Conservation (phyloP, 2,329 filamentous ascomycete genomes). For the Meredithiella fracta region DNA sequence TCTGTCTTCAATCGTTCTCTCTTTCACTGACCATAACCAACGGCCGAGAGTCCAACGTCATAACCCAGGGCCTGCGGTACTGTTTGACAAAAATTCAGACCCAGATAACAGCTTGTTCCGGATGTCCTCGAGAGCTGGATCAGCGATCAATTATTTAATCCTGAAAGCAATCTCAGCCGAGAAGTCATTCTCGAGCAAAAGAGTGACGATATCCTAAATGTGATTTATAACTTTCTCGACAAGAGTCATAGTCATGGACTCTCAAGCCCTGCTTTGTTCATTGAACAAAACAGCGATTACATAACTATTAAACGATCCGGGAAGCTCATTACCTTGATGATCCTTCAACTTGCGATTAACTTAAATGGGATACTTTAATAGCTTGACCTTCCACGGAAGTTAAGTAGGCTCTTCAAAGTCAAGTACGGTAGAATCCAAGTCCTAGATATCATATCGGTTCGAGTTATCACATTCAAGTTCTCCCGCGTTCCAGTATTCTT, state of each 20-base stretch:
- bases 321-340: slow-evolving; percentile 15
- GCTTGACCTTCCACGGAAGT: not conserved
- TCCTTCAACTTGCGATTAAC: slow-evolving; percentile 3
- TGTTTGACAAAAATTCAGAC: not conserved
- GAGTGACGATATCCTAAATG: not conserved
- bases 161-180: not conserved
- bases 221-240: not conserved
- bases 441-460: not conserved
- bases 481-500: too few relatives aligned
- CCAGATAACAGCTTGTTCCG: not conserved
- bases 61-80: not conserved
- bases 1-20: not conserved
- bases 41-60: not conserved
- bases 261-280: slow-evolving; percentile 15
- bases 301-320: slow-evolving; percentile 15
- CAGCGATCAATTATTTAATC: not conserved
- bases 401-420: not conserved
- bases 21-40: not conserved
- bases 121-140: not conserved
- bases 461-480: too few relatives aligned
- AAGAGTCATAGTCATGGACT: not conserved
- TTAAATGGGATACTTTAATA: slow-evolving; percentile 2
- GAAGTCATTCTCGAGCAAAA: not conserved
- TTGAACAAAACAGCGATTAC: slow-evolving; percentile 16
- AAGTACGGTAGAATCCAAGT: not conserved